Evolutionary conservation across 495 filamentous ascomycete species (phyloP).

Genomic region (Stereocaulon alpinum): DNA sequence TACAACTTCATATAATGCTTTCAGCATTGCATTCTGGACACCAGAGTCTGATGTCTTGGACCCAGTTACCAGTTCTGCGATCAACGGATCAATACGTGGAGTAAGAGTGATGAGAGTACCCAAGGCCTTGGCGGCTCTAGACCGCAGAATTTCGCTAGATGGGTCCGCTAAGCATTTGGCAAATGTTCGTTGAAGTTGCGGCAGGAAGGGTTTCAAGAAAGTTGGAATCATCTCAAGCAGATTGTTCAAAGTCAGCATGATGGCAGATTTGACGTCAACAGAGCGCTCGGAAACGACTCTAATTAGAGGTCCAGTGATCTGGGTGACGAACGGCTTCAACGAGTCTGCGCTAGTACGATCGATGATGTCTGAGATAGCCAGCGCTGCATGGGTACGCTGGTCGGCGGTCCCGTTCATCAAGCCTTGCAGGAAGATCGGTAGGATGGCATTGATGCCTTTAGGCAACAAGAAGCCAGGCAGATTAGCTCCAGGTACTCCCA

Average conservation of each 20-base stretch:
- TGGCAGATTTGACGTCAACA: conserved; percentile 87
- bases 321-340: conserved; percentile 86
- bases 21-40: conserved; percentile 93
- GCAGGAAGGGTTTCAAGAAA: conserved; percentile 91
- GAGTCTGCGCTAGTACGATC: conserved; percentile 77
- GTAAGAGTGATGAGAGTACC: conserved; percentile 95
- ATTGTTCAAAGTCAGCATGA: conserved; percentile 88
- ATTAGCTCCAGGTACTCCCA: conserved; percentile 76
- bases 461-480: conserved; percentile 85
- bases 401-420: conserved; percentile 91
- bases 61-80: conserved; percentile 76
- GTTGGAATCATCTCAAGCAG: conserved; percentile 93
- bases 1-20: conserved; percentile 90
- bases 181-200: conserved; percentile 93
- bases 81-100: conserved; percentile 86
- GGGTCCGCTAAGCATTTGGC: conserved; percentile 90
- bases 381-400: conserved; percentile 79
- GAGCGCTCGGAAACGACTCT: conserved; percentile 94
- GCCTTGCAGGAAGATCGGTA: conserved; percentile 96
- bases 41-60: conserved; percentile 82
- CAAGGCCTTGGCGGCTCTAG: conserved; percentile 86
- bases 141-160: conserved; percentile 77
- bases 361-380: conserved; percentile 91
- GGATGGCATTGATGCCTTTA: conserved; percentile 92
- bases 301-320: conserved; percentile 95